Base-by-base conservation (phyloP, 306 rosid genomes). In the Cucurbita ficifolia region DNA sequence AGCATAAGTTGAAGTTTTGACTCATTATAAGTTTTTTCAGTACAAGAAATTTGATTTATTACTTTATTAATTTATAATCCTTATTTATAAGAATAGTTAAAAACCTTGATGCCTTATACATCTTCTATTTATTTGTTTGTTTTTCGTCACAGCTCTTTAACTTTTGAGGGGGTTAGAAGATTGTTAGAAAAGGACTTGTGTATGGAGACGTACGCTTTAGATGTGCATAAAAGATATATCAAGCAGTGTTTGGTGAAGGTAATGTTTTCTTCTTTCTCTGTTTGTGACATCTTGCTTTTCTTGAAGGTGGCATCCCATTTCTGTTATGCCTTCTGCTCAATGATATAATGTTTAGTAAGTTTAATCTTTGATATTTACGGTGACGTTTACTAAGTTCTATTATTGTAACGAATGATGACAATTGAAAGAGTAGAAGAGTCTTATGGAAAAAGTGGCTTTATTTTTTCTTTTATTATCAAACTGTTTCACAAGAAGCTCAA, bases 161-260 rank as follows among this genome's bases (percentile, higher is more conserved):
- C 98, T 40, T 82, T 90, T 74, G 97, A 86, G 78, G 93, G 96
- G 22, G 98, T 94, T 61, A 93, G 98, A 59, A 87, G 98, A 79
- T 78, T 94, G 84, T 85, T 94, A 51, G 98, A 94, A 85, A 89
- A 90, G 55, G 97, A 94, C 79, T 52, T 94, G 82, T 90, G 85
- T 5, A 78, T 94, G 71, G 87, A 86, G 50, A 70, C 81, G 56
- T 86, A 45, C 58, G 84, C 92, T 45, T 79, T 94, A 81, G 98
- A 94, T 71, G 90, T 85, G 72, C 98, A 89, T 46, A 94, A 86
- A 85, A 83, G 90, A 78, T 85, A 87, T 79, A 81, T 94, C 83
- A 94, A 90, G 79, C 89, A 94, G 67, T 85, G 85, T 76, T 79
- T 94, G 70, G 70, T 80, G 60, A 83, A 87, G 98, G 98, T 93